Percentiles rank a stretch among this genome's conserved stretches.
phyloP scores from a whole-genome alignment of 148 eudicot genomes.

The Chenopodium formosanum region DNA sequence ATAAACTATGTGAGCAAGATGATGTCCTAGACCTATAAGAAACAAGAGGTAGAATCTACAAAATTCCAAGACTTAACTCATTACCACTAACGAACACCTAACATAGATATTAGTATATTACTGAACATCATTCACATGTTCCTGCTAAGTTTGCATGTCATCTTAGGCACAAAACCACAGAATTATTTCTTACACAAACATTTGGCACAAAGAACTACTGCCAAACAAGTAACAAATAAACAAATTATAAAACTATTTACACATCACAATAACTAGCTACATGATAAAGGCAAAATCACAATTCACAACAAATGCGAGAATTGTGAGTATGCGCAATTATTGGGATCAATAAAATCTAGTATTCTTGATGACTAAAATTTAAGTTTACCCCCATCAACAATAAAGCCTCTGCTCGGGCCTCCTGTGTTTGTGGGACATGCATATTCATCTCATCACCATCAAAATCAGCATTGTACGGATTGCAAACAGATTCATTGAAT shows the following conservation, averaged over 20 bases:
- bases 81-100: too few species aligned
- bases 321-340: not conserved
- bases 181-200: not conserved
- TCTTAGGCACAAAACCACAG: not conserved
- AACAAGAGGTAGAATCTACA: not conserved
- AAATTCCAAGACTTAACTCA: not conserved
- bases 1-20: too few species aligned
- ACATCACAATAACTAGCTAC: not conserved
- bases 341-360: not conserved
- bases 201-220: not conserved
- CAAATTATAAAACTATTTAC: not conserved
- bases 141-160: not conserved
- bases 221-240: not conserved
- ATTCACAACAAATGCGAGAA: too few species aligned
- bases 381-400: conserved; percentile 89
- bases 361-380: not conserved
- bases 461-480: conserved; percentile 99
- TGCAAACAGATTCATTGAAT: conserved; percentile 98
- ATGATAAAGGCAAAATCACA: not conserved
- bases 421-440: conserved; percentile 99
- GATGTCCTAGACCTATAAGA: too few species aligned
- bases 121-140: not conserved
- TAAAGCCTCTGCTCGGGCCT: conserved; percentile 91
- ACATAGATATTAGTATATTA: too few species aligned
- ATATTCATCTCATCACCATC: conserved; percentile 99